Evolutionary conservation across 2,329 filamentous ascomycete genomes (phyloP), one percentile per base, ranked within the genome.

Genomic region (Penicillium psychrosexuale): DNA sequence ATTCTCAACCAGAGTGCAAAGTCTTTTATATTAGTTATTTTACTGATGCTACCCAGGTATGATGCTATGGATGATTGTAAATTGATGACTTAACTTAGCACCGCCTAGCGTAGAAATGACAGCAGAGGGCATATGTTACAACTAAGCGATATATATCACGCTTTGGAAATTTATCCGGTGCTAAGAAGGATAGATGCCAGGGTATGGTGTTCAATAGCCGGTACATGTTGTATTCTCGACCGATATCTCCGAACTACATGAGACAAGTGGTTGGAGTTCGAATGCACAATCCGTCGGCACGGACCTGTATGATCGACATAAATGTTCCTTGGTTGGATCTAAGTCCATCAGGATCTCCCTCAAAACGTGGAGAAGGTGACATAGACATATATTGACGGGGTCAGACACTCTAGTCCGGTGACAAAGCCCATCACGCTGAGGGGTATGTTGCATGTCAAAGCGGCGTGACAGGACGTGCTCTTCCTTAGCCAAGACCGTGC

Each of bases 401-500:
- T 53, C 44, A 48, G 44, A 28, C 13, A 13, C 24, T 42, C 2
- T 2, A 30, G 51, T 48, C 51, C 12, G 28, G 51, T 53, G 51
- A 48, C 24, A 30, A n/a, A 28, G 13, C 2, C 24, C 17, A 38
- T 31, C 38, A 30, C 7, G 19, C 27, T 48, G 51, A 53, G 51
- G 51, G 50, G 44, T 52, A 52, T 22, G 44, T 53, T 42, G 37
- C 51, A 53, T 45, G 51, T 48, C 44, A 53, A 53, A 48, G 30
- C 37, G 17, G 49, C 49, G 42, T 46, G 40, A 51, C 9, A 27
- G 17, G 13, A 22, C 7, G 27, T 13, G 22, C 5, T 28, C 44
- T 44, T 46, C 11, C 12, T 6, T 12, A n/a, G 38, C 33, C 39
- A 44, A 44, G 38, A 15, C 27, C 1, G 24, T 36, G 22, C 33